Base-by-base conservation (phyloP, 2,329 filamentous ascomycete genomes). In the Didymella arachidicola region DNA sequence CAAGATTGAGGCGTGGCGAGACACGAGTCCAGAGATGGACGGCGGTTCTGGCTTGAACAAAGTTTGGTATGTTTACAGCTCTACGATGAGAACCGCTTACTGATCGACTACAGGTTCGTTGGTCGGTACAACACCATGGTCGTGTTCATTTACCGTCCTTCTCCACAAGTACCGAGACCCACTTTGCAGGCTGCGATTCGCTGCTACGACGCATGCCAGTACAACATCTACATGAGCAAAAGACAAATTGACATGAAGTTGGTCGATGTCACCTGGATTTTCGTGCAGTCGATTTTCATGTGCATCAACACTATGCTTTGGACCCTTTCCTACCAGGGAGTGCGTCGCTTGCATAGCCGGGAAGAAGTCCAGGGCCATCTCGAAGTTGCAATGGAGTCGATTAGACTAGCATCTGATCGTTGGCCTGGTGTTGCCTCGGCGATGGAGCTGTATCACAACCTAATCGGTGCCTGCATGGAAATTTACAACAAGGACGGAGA, bases 181-280 rank as follows among this genome's bases (percentile, higher is more conserved):
- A 93, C 92, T 0, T 77, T 89, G 7, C 79, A 84, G n/a, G 92
- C 93, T 1, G 94, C 94, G 1, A 80, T 85, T 30, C 89, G 87
- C 66, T 98, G 93, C 73, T 97, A 90, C 71, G 88, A 95, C 44
- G 93, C 92, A 39, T 89, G 92, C 45, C 84, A 88, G 11, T 91
- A 87, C 76, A 93, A 97, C 72, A 91, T 97, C 68, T 84, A 89
- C 64, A 87, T 94, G 73, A 89, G 93, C 43, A 87, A 87, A 72
- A 88, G 90, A 69, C 93, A 97, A 75, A 89, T 97, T 71, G 86
- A 89, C 64, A 87, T 85, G 16, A 84, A 86, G 14, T 88, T 87
- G 22, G 87, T 95, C 11, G 94, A 97, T 72, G 83, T 97, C 60
- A 97, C 93, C 0, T 98, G 94, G 94, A 89, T 97, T 42, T 97